phyloP scores from a whole-genome alignment of 192 early-diverging fungal species.

The Geranomyces michiganensis region DNA sequence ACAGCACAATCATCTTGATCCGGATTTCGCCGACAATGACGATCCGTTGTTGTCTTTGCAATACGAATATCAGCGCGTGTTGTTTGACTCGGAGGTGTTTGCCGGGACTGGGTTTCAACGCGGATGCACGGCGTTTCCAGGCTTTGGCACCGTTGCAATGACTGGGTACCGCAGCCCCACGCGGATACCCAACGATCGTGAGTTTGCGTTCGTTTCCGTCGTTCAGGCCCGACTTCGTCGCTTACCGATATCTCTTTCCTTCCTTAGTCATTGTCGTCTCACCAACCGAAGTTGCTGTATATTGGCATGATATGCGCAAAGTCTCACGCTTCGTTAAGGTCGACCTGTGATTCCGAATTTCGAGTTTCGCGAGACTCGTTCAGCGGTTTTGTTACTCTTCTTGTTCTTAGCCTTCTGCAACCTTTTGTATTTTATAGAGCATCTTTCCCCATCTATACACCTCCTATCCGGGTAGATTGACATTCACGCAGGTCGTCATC shows the following conservation, averaged over 20 bases:
- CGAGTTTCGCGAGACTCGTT: not conserved
- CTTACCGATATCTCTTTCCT: not conserved
- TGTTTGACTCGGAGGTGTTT: no score
- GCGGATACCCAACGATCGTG: slow-evolving; percentile 34
- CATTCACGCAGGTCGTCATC: not conserved
- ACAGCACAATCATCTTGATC: not conserved
- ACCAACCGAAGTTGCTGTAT: slow-evolving; percentile 29
- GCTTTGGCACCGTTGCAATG: slow-evolving; percentile 40
- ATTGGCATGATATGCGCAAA: slow-evolving; percentile 36
- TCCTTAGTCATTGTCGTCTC: slow-evolving; percentile 36
- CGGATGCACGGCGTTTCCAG: slow-evolving; percentile 19
- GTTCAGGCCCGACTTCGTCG: not conserved
- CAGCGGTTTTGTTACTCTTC: not conserved
- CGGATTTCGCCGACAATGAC: not conserved
- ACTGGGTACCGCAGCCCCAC: slow-evolving; percentile 31
- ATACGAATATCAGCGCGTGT: no score
- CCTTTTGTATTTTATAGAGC: not conserved
- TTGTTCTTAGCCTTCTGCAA: not conserved
- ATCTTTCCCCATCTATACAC: not conserved
- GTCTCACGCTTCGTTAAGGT: slow-evolving; percentile 27
- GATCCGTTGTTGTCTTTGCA: not conserved
- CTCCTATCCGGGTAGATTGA: no score
- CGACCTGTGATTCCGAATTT: not conserved
- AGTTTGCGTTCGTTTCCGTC: not conserved
- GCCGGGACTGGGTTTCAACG: slow-evolving; percentile 22